These are phyloP conservation scores for Omphalotus olearius DNA, from an alignment of 1,284 basidiomycete genomes.

Conservation along the genomic window DNA sequence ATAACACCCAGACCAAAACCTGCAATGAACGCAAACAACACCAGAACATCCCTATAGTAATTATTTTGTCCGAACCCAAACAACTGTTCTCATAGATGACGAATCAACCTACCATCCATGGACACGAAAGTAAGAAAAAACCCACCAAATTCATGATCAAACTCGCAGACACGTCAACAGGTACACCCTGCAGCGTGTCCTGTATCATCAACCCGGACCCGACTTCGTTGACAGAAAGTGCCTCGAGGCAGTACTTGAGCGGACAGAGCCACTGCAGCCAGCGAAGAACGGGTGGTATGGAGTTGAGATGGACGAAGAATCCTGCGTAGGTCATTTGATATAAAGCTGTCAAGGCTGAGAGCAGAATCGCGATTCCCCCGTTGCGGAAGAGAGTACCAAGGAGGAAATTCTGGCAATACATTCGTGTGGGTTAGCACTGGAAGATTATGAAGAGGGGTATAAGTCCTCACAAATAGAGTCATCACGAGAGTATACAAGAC, in stretches of 20 bases:
- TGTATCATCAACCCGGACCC: conserved; percentile 78
- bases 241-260: conserved; percentile 76
- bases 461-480: conserved; percentile 70
- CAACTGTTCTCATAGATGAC: conserved; percentile 37
- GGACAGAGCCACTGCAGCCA: conserved; percentile 84
- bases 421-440: neutral
- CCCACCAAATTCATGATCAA: conserved; percentile 80
- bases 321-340: conserved; percentile 86
- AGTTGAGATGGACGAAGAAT: conserved; percentile 78
- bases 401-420: conserved; percentile 73
- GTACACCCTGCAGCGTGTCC: conserved; percentile 78
- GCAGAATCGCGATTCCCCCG: conserved; percentile 83
- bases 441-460: neutral
- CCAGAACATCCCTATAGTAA: conserved; percentile 83
- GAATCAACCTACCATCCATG: neutral
- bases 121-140: conserved; percentile 14
- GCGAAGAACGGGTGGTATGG: conserved; percentile 79
- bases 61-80: conserved; percentile 78
- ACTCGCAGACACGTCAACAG: conserved; percentile 70
- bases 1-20: conserved; percentile 71
- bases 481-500: conserved; percentile 76
- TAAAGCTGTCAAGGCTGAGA: conserved; percentile 72
- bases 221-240: conserved; percentile 85
- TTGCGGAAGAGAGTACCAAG: conserved; percentile 78
- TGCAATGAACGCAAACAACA: conserved; percentile 79